Evolutionary conservation across 768 basidiomycete genomes (phyloP).

Genomic region (Lanmaoa pseudosensibilis): DNA sequence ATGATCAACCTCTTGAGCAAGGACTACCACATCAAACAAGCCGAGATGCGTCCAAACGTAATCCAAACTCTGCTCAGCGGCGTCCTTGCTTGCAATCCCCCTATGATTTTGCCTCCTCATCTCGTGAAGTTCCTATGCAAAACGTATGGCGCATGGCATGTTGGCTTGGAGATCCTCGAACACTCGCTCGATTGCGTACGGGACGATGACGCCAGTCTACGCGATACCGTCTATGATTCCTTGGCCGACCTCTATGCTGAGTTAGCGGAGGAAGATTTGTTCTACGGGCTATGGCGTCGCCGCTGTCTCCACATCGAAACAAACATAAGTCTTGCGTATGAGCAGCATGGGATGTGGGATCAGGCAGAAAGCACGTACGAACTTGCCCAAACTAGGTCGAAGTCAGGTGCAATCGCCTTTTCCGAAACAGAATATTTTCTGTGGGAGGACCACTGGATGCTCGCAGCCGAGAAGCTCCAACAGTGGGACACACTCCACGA

Average conservation of each 20-base stretch:
- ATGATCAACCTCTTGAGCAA: constrained; percentile 89
- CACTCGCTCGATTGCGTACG: constrained; percentile 74
- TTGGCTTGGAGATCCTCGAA: constrained; percentile 81
- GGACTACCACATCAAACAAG: constrained; percentile 90
- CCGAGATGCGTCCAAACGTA: constrained; percentile 86
- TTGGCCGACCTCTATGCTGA: constrained; percentile 95
- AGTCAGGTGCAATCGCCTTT: constrained; percentile 81
- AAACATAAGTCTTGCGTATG: constrained; percentile 82
- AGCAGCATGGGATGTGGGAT: constrained; percentile 98
- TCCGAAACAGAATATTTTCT: constrained; percentile 94
- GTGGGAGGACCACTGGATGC: constrained; percentile 99
- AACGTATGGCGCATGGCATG: constrained; percentile 95
- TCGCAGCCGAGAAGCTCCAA: constrained; percentile 93
- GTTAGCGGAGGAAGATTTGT: constrained; percentile 93
- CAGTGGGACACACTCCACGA: constrained; percentile 97
- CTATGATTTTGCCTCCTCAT: constrained; percentile 89
- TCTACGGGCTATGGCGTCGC: constrained; percentile 93
- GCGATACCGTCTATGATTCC: constrained; percentile 85
- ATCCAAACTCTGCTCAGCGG: constrained; percentile 88
- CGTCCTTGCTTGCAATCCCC: constrained; percentile 79
- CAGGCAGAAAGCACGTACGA: constrained; percentile 89
- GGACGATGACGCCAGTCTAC: constrained; percentile 76
- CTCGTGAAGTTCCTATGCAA: constrained; percentile 96
- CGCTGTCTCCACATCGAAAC: constrained; percentile 89
- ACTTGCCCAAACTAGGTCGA: constrained; percentile 80